Base-by-base conservation (phyloP, 805 yeast genomes). In the Clavispora santaluciae region DNA sequence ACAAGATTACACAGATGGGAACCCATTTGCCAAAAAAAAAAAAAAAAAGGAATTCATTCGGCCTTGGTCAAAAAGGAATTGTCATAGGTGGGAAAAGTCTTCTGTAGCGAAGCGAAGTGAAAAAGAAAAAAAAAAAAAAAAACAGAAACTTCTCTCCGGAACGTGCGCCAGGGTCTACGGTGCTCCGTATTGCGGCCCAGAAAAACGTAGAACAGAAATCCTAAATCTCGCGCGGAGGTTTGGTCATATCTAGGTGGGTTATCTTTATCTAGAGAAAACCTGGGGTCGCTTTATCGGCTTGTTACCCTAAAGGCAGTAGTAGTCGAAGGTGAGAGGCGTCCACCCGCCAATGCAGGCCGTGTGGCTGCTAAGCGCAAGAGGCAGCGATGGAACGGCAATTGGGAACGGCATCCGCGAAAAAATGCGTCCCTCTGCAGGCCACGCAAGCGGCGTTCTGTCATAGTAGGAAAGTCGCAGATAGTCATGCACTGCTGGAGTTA, bases 331-430 rank as follows among this genome's bases (percentile, higher is more conserved):
- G 31, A 7, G 10, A 13, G 10, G 11, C 20, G 31, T 12, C 20
- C 6, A 5, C n/a, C 9, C 31, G 16, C 31, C 31, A 28, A 16
- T 28, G 31, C 31, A 28, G 31, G 18, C 31, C 18, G 12, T 6
- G 13, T 22, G 26, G 6, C 23, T 22, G 24, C 26, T 33, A 33
- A 33, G 36, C 24, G 36, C 36, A 33, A 22, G 36, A 33, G 36
- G 25, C 36, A 20, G 25, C 36, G 36, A 33, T 33, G 18, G 6
- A 28, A 15, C 20, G 31, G 31, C 31, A 28, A 28, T 16, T 28
- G 18, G n/a, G 31, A 6, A 28, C 31, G 31, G 31, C 31, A 20
- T 28, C 31, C 13, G 31, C 31, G 31, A 15, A 16, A 28, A 28
- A 15, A 15, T 6, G 8, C n/a, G 20, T 10, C 9, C 12, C 31